Evolutionary conservation across 345 rosid species (phyloP).

Genomic region (Corchorus capsularis): DNA sequence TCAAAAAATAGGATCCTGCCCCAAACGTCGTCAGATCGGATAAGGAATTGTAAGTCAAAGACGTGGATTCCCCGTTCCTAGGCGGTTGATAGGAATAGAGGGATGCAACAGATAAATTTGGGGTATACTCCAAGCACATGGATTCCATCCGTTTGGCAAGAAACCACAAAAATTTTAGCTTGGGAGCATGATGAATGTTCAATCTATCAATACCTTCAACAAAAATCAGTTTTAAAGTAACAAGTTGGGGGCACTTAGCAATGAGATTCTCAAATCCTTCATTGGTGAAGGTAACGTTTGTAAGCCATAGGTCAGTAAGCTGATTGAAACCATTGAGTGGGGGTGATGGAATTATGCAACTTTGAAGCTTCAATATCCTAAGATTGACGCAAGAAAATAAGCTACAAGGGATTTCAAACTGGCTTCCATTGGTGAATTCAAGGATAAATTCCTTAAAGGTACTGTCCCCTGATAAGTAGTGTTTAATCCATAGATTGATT

Average conservation of each 20-base stretch:
- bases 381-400: not conserved
- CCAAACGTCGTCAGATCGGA: not conserved
- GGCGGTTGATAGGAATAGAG: not conserved
- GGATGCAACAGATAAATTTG: not conserved
- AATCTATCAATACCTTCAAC: not conserved
- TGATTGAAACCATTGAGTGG: not conserved
- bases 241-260: not conserved
- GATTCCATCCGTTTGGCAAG: not conserved
- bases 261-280: not conserved
- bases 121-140: not conserved
- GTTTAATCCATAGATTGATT: not conserved
- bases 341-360: not conserved
- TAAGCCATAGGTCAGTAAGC: not conserved
- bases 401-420: not conserved
- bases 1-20: not conserved
- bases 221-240: fast-evolving
- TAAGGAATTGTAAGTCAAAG: not conserved
- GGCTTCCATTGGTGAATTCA: too few species aligned
- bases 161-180: not conserved
- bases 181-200: not conserved
- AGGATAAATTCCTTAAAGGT: not conserved
- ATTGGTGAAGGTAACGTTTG: not conserved
- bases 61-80: not conserved
- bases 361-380: not conserved
- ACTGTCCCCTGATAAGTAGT: not conserved